Percentiles rank a stretch among this genome's conserved stretches.
Conservation (phyloP, 306 rosid species). For the Acacia acuminata region DNA sequence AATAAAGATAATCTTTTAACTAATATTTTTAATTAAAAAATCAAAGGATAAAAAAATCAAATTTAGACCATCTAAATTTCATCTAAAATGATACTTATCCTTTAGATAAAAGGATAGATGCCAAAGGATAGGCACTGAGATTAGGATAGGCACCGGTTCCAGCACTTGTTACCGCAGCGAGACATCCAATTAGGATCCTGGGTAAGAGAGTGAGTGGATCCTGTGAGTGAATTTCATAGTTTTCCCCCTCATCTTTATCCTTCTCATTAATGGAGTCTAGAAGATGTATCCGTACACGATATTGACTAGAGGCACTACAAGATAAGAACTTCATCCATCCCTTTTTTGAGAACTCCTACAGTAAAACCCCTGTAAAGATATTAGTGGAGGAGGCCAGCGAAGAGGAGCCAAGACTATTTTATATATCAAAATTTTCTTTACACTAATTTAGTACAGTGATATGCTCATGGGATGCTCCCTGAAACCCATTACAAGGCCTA, state of each 20-base stretch:
- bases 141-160: no score
- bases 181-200: not conserved
- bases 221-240: not conserved
- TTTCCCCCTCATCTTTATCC: not conserved
- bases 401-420: conserved; percentile 21
- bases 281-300: not conserved
- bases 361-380: not conserved
- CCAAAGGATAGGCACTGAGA: no score
- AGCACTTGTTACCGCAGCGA: not conserved
- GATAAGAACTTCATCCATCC: not conserved
- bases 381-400: not conserved
- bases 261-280: not conserved
- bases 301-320: not conserved
- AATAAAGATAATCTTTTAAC: no score
- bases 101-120: no score
- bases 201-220: not conserved
- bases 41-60: no score
- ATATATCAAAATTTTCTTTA: conserved; percentile 54
- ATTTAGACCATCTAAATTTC: no score
- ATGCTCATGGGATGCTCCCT: conserved; percentile 36
- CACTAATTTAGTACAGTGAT: conserved; percentile 52
- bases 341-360: not conserved
- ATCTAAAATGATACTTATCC: no score
- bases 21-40: no score
- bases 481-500: conserved; percentile 35